Evolutionary conservation across 176 grass and related monocot genomes (phyloP), one percentile per base, ranked within the genome.

Genomic region (Panicum miliaceum): DNA sequence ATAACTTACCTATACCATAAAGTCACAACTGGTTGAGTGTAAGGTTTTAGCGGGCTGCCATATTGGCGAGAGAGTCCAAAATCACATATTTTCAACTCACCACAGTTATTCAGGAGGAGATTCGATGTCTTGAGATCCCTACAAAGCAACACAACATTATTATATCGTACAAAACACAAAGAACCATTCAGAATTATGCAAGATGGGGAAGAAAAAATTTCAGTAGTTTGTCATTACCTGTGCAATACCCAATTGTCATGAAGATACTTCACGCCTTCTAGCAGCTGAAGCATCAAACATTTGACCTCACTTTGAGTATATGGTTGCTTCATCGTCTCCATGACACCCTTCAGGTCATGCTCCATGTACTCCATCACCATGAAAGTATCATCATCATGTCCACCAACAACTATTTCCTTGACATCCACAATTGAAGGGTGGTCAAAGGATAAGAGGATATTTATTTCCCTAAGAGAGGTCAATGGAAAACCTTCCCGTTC

Each of bases 341-440:
- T 98, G 66, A 96, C 78, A 32, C 85, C 96, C 81, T 98, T 98
- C 51, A 98, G 80, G 84, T 96, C 96, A 27, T 98, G 96, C 48
- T 98, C 96, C 96, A 98, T 98, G 76, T 98, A 98, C 64, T 98
- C 96, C 96, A 98, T 96, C 41, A 98, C 96, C 96, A 98, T 95
- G 71, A 92, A 96, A 60, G 91, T 98, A 81, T 88, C 90, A 71
- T 91, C 79, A 41, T 87, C 71, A 34, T 51, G 86, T 57, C 84
- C 87, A 63, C 96, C 96, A 66, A 94, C 93, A 35, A 98, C 93
- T 74, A 98, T 86, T 84, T 96, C 96, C 81, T 94, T 98, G 57
- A 96, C 96, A 89, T 98, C 96, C 64, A 96, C 93, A 80, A 98
- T 90, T 5, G 96, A 93, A 68, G 93, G 85, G 73, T 98, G 93